Base-by-base conservation (phyloP, 1,284 basidiomycete species). In the Coniferiporia weirii region DNA sequence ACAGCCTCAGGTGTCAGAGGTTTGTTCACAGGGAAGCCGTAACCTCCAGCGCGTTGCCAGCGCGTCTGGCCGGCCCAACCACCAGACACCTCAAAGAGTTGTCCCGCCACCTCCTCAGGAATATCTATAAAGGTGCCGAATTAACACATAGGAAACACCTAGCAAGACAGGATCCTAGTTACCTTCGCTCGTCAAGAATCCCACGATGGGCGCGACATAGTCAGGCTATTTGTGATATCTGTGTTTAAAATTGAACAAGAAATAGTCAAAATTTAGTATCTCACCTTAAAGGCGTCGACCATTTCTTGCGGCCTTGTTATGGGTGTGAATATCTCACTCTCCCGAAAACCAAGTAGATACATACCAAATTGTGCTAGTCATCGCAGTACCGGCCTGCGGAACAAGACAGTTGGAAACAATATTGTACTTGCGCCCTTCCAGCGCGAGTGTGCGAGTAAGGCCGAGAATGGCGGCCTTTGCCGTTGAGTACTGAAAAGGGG, bases 391-490 rank as follows among this genome's bases (percentile, higher is more conserved):
- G 49, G 94, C 95, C 57, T 87, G 87, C 3, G 95, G 95, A 17
- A 92, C 93, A 64, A 98, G 89, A 58, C 82, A 81, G 74, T 99
- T 98, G 67, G 87, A 89, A 60, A 94, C 69, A 70, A 96, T 93
- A 73, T 89, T 87, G 74, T 97, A 94, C 72, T 93, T 94, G 71
- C 82, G 80, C 59, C 96, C 96, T 74, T 99, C 97, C 61, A 97
- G 87, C 5, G 89, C 93, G 44, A 99, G 83, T 0, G 95, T 89
- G 63, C 88, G 84, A 22, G 95, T 95, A 34, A 99, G 74, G 63
- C 94, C 95, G 64, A 94, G 88, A 67, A 99, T 92, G 46, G 84
- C 96, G 59, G 93, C 91, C 74, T 99, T 99, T 40, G 96, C 96
- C 3, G 95, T 87, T 17, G 89, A 88, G 71, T 97, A 96, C 88